These are phyloP conservation scores for Picea abies DNA, from an alignment of 83 land plant genomes.

Conservation along the genomic window DNA sequence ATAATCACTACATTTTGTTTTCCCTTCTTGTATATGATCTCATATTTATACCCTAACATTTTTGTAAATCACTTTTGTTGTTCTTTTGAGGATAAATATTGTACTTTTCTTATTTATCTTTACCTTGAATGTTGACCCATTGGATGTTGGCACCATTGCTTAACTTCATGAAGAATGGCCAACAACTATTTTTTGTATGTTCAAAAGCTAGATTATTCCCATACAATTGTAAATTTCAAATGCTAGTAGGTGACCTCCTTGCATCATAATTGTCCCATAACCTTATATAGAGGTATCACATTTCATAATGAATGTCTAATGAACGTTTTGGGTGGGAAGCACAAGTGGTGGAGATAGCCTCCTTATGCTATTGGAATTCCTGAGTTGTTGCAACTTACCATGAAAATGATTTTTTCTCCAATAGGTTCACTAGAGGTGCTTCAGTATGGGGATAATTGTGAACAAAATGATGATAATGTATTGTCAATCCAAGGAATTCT, in stretches of 20 bases:
- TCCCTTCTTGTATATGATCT: background rate
- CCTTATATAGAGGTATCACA: background rate
- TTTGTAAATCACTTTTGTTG: background rate
- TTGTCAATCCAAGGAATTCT: background rate
- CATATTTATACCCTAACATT: background rate
- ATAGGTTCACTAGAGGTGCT: background rate
- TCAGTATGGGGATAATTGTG: background rate
- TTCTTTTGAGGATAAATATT: background rate
- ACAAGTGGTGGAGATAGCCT: background rate
- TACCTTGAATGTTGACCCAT: background rate
- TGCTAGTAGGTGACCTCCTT: background rate
- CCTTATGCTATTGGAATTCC: background rate
- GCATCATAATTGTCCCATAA: background rate
- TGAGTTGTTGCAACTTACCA: background rate
- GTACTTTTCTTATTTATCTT: background rate
- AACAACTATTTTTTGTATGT: background rate
- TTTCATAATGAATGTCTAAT: background rate
- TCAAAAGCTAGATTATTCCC: background rate
- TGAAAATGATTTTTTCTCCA: background rate
- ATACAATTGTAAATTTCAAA: background rate
- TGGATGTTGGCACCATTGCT: background rate
- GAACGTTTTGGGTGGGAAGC: background rate
- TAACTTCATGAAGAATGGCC: background rate
- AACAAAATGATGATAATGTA: background rate
- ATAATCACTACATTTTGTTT: background rate